Evolutionary conservation across 140 eudicot genomes (phyloP).

Genomic region (Anethum foeniculum): DNA sequence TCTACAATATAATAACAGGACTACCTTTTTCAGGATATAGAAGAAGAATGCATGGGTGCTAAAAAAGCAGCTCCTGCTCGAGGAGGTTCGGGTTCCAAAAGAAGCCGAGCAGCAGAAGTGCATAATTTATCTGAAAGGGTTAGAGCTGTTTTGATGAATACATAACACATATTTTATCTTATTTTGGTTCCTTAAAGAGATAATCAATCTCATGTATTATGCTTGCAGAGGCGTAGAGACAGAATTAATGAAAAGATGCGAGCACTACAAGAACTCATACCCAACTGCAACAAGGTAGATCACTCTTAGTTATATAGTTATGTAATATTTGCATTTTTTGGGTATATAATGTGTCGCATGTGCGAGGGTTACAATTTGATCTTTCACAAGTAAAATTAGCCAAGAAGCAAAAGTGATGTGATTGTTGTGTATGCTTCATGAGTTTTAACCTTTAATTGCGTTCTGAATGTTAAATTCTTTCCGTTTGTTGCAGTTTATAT

Average conservation of each 20-base stretch:
- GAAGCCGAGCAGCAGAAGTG: slow-evolving; percentile 99
- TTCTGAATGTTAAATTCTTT: neutral
- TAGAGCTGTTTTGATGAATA: slow-evolving; percentile 19
- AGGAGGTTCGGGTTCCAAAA: slow-evolving; percentile 71
- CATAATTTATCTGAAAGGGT: slow-evolving; percentile 97
- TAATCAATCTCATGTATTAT: neutral
- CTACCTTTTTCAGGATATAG: slow-evolving; percentile 51
- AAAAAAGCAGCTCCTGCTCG: slow-evolving; percentile 44
- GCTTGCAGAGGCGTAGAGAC: slow-evolving; percentile 82
- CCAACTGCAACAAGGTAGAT: slow-evolving; percentile 94
- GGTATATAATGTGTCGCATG: no score
- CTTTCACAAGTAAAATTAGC: neutral
- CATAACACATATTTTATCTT: neutral
- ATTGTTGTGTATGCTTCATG: neutral
- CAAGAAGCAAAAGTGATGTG: neutral
- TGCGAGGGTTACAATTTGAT: neutral
- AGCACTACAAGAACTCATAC: slow-evolving; percentile 93
- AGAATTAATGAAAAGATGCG: slow-evolving; percentile 99
- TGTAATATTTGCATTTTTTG: neutral
- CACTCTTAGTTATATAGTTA: neutral
- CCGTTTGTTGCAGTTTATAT: neutral
- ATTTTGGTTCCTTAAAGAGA: neutral
- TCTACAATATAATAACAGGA: neutral
- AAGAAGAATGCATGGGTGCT: slow-evolving; percentile 59
- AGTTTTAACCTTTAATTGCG: neutral